Conservation (phyloP, 2,329 filamentous ascomycete species). For the Arthrobotrys pseudoclavata region DNA sequence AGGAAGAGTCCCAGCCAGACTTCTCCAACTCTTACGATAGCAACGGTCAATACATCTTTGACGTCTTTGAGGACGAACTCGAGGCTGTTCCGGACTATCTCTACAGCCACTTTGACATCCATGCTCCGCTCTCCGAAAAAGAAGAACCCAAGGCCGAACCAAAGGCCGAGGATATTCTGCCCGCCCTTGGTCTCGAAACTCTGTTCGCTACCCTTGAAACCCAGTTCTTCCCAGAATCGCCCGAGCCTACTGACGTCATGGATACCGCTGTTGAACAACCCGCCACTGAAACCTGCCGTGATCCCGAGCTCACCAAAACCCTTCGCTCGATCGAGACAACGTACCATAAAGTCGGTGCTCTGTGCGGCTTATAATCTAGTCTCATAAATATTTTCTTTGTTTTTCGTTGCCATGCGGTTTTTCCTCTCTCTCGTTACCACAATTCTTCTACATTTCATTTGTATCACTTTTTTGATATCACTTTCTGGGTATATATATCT, state of each 20-base stretch:
- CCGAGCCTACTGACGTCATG: conserved; percentile 44
- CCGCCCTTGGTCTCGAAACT: conserved; percentile 52
- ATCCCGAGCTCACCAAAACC: conserved; percentile 53
- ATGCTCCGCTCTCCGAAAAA: conserved; percentile 53
- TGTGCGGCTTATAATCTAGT: conserved; percentile 49
- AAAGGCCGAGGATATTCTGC: conserved; percentile 52
- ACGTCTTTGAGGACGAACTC: conserved; percentile 58
- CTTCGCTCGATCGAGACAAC: conserved; percentile 58
- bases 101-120: conserved; percentile 58
- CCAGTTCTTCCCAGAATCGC: conserved; percentile 47
- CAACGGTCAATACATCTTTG: conserved; percentile 59
- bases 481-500: conserved; percentile 55
- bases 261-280: conserved; percentile 31
- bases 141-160: conserved; percentile 42
- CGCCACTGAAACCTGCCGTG: conserved; percentile 41
- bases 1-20: conserved; percentile 45
- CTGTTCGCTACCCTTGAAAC: conserved; percentile 53
- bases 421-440: not conserved
- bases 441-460: conserved; percentile 37
- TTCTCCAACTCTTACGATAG: conserved; percentile 58
- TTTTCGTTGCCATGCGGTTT: conserved; percentile 4
- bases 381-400: conserved; percentile 20
- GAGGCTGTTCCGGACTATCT: conserved; percentile 54
- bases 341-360: conserved; percentile 48
- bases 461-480: conserved; percentile 18